These are phyloP conservation scores for Penicillium subrubescens DNA, from an alignment of 495 filamentous ascomycete genomes.

Conservation along the genomic window DNA sequence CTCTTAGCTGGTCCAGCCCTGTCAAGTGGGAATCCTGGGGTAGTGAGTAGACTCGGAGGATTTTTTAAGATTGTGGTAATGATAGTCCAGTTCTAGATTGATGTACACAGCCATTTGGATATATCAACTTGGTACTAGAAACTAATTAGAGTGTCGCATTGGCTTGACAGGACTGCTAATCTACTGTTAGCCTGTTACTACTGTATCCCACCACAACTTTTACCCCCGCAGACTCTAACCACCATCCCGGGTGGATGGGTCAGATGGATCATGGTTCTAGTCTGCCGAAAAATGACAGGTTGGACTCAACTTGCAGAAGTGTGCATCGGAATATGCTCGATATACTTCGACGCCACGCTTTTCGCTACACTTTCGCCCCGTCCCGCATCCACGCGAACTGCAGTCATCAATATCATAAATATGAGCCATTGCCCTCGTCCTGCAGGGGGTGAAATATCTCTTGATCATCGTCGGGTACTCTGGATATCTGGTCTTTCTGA, in stretches of 20 bases:
- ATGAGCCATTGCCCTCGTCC: constrained; percentile 17
- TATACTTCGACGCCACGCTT: constrained; percentile 26
- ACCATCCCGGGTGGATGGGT: constrained; percentile 26
- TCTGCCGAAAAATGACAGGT: constrained; percentile 7
- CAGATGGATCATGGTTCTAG: constrained; percentile 23
- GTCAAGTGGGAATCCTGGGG: constrained; percentile 8
- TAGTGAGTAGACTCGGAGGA: not conserved
- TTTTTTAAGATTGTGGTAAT: not conserved
- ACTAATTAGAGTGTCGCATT: not conserved
- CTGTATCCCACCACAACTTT: not conserved
- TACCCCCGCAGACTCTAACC: constrained; percentile 22
- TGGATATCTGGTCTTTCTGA: not conserved
- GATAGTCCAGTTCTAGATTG: not conserved
- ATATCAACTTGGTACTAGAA: not conserved
- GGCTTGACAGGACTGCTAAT: not conserved
- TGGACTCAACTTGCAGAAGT: constrained; percentile 3
- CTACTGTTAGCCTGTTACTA: not conserved
- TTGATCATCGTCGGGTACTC: not conserved
- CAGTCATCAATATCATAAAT: constrained; percentile 18
- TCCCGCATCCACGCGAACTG: constrained; percentile 23
- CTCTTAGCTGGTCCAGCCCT: constrained; percentile 4
- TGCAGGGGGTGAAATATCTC: constrained; percentile 4
- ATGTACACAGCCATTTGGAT: not conserved
- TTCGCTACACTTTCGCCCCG: constrained; percentile 22
- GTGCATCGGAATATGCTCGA: constrained; percentile 14